These are phyloP conservation scores for Zygoascus bituminiphila DNA, from an alignment of 805 yeast genomes.

Conservation along the genomic window DNA sequence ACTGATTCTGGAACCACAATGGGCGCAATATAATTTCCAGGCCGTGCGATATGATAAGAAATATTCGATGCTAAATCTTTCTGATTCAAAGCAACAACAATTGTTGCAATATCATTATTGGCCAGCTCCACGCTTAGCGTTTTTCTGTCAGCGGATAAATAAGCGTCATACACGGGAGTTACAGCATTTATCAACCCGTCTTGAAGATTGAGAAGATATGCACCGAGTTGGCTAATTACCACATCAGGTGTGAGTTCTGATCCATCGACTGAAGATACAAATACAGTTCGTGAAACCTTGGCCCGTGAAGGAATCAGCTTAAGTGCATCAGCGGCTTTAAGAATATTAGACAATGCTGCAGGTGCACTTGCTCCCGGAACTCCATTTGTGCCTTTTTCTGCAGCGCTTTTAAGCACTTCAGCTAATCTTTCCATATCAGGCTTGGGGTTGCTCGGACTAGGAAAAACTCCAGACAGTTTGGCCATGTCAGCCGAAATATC, in stretches of 20 bases:
- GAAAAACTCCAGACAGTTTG: constrained; percentile 70
- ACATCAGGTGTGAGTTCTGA: neutral
- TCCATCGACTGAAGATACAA: neutral
- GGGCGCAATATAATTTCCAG: constrained; percentile 38
- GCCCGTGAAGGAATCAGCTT: neutral
- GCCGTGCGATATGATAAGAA: constrained; percentile 28
- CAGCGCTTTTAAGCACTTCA: neutral
- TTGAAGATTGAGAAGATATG: constrained; percentile 5
- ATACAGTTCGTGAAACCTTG: neutral
- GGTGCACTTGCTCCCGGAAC: neutral
- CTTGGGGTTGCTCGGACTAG: constrained; percentile 38
- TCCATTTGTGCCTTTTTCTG: neutral
- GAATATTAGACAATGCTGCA: neutral
- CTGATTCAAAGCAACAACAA: constrained; percentile 36
- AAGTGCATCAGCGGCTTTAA: neutral
- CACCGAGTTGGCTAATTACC: constrained; percentile 7
- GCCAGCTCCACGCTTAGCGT: constrained; percentile 44
- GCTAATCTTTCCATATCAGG: constrained; percentile 3
- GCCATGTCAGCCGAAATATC: constrained; percentile 67
- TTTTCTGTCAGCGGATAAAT: constrained; percentile 5
- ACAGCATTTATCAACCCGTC: constrained; percentile 6
- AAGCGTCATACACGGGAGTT: constrained; percentile 5
- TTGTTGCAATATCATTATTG: constrained; percentile 46
- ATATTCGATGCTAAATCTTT: neutral
- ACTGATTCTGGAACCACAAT: constrained; percentile 11